Evolutionary conservation across 305 asterid species (phyloP).

Genomic region (Solanum aculeatissimum): DNA sequence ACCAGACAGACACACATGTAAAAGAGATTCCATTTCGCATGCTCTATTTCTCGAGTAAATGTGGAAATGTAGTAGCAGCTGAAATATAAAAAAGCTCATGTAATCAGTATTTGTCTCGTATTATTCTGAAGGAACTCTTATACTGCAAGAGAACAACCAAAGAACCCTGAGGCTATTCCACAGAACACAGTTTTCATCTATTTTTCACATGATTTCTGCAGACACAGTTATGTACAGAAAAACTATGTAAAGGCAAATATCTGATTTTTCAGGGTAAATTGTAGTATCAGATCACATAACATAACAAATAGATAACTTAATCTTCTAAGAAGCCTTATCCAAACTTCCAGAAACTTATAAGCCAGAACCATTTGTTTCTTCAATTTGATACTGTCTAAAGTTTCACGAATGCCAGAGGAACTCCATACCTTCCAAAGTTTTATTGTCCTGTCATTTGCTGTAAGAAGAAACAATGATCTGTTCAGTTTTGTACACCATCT

Average conservation of each 20-base stretch:
- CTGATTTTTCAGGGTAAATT: neutral
- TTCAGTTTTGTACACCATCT: conserved; percentile 49
- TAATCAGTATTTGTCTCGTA: conserved; percentile 28
- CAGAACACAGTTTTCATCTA: neutral
- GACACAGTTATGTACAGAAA: neutral
- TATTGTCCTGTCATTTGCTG: conserved; percentile 72
- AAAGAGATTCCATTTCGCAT: neutral
- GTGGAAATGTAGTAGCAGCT: conserved; percentile 58
- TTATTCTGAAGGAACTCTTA: neutral
- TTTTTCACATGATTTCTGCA: neutral
- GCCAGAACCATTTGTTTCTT: neutral
- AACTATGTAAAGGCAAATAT: neutral
- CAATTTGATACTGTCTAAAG: neutral
- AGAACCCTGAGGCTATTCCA: neutral
- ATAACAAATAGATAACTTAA: neutral
- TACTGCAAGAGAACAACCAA: neutral
- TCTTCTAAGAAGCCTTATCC: neutral
- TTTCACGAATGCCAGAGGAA: neutral
- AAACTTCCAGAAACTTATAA: neutral
- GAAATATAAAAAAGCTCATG: conserved; percentile 57
- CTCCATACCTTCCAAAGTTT: conserved; percentile 74
- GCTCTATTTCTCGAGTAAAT: conserved; percentile 55
- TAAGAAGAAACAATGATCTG: conserved; percentile 49
- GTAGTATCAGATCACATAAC: neutral
- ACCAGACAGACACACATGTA: neutral